phyloP scores from a whole-genome alignment of 2,329 filamentous ascomycete species.

The Saccharata proteae region DNA sequence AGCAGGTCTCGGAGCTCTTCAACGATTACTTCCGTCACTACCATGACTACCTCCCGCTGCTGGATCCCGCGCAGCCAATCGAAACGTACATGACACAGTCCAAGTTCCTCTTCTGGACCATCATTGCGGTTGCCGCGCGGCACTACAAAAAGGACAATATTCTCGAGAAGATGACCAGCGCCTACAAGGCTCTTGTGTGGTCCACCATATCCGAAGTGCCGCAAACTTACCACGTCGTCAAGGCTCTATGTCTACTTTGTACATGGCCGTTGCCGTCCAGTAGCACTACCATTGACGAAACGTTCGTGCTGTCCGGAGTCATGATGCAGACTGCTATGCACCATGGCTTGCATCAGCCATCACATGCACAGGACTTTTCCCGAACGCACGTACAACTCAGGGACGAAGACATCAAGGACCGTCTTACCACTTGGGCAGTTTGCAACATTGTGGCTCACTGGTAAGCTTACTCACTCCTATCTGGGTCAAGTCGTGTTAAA shows the following conservation, averaged over 20 bases:
- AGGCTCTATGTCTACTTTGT: constrained; percentile 67
- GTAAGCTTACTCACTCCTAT: constrained; percentile 23
- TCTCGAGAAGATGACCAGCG: constrained; percentile 52
- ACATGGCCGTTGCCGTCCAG: constrained; percentile 77
- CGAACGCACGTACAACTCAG: constrained; percentile 62
- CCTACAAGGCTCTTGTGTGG: constrained; percentile 62
- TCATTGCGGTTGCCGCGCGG: constrained; percentile 62
- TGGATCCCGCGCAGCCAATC: constrained; percentile 52
- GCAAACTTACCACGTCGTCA: constrained; percentile 68
- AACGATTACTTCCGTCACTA: constrained; percentile 64
- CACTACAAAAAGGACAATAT: constrained; percentile 55
- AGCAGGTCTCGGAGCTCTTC: constrained; percentile 46
- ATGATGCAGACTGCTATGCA: constrained; percentile 84
- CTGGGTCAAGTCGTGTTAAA: constrained; percentile 8
- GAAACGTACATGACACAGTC: constrained; percentile 66
- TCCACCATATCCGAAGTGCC: constrained; percentile 65
- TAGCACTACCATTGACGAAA: constrained; percentile 67
- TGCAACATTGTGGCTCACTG: constrained; percentile 74
- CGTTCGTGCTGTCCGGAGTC: constrained; percentile 67
- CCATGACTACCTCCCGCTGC: constrained; percentile 66
- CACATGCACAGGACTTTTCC: constrained; percentile 73
- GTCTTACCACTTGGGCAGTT: constrained; percentile 70
- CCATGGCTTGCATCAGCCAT: constrained; percentile 69
- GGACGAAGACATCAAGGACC: constrained; percentile 66
- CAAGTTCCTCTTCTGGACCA: constrained; percentile 74